phyloP scores from a whole-genome alignment of 768 basidiomycete genomes.

The Pleurotus tuoliensis region DNA sequence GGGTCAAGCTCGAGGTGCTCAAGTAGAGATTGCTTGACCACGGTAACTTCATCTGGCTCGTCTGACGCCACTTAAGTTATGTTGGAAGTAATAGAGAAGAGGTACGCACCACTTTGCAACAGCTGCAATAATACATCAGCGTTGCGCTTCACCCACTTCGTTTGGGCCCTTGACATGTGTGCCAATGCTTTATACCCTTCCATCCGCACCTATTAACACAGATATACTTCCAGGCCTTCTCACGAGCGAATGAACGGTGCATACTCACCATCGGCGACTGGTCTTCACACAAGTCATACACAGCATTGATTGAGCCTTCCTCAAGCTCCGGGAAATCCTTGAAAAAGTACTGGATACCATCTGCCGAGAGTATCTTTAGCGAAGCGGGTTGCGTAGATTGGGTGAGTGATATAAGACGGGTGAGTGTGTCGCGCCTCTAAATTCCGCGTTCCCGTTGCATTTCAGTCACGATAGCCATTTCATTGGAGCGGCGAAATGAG shows the following conservation, averaged over 20 bases:
- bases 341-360: slow-evolving; percentile 55
- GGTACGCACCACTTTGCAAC: slow-evolving; percentile 63
- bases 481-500: too few relatives aligned
- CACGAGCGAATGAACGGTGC: neutral
- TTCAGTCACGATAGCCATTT: too few relatives aligned
- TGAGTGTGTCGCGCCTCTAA: slow-evolving; percentile 50
- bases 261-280: slow-evolving; percentile 43
- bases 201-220: slow-evolving; percentile 51
- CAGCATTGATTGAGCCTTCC: slow-evolving; percentile 71
- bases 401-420: slow-evolving; percentile 49
- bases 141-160: slow-evolving; percentile 64
- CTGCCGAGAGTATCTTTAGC: slow-evolving; percentile 56
- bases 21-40: slow-evolving; percentile 56
- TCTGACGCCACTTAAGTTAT: slow-evolving; percentile 30
- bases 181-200: slow-evolving; percentile 65
- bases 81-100: neutral
- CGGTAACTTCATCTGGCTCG: slow-evolving; percentile 58
- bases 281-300: slow-evolving; percentile 78
- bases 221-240: too few relatives aligned
- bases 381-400: slow-evolving; percentile 37
- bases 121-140: slow-evolving; percentile 74
- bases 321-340: slow-evolving; percentile 68
- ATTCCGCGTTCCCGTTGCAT: neutral
- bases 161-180: slow-evolving; percentile 38
- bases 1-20: slow-evolving; percentile 66